These are phyloP conservation scores for Chaetoceros muelleri DNA, from an alignment of 108 stramenopile species.

Conservation along the genomic window DNA sequence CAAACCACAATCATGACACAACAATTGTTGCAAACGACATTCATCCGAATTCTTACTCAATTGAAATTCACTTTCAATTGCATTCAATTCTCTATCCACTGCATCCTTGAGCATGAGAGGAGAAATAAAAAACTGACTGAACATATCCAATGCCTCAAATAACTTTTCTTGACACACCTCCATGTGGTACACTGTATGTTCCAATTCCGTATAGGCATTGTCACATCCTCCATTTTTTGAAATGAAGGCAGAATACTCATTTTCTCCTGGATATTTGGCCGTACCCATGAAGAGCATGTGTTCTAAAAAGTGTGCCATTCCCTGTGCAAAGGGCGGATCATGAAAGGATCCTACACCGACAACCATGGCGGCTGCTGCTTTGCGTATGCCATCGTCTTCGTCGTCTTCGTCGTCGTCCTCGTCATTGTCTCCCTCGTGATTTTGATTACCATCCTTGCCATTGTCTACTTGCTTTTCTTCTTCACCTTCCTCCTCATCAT, in stretches of 20 bases:
- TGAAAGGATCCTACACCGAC: slow-evolving; percentile 87
- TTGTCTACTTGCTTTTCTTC: slow-evolving; percentile 12
- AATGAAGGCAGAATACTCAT: slow-evolving; percentile 76
- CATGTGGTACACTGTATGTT: slow-evolving; percentile 89
- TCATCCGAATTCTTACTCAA: slow-evolving; percentile 71
- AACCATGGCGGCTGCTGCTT: slow-evolving; percentile 86
- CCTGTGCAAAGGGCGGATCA: slow-evolving; percentile 85
- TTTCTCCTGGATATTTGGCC: slow-evolving; percentile 84
- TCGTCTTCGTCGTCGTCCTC: slow-evolving; percentile 23
- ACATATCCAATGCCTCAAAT: slow-evolving; percentile 87
- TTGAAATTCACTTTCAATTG: slow-evolving; percentile 95
- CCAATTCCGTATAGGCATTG: slow-evolving; percentile 94
- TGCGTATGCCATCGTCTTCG: slow-evolving; percentile 39
- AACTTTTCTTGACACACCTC: slow-evolving; percentile 79
- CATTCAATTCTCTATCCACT: slow-evolving; percentile 88
- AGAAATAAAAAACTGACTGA: slow-evolving; percentile 85
- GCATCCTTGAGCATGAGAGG: slow-evolving; percentile 77
- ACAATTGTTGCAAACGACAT: slow-evolving; percentile 54
- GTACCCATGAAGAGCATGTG: slow-evolving; percentile 96
- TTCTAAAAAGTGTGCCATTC: slow-evolving; percentile 90
- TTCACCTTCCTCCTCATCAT: slow-evolving; percentile 28
- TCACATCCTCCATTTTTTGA: slow-evolving; percentile 83
- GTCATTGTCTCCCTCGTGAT: background rate
- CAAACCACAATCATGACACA: slow-evolving; percentile 55
- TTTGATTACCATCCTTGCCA: background rate